Evolutionary conservation across 2,329 filamentous ascomycete genomes (phyloP).

Genomic region (Aspergillus proliferans): DNA sequence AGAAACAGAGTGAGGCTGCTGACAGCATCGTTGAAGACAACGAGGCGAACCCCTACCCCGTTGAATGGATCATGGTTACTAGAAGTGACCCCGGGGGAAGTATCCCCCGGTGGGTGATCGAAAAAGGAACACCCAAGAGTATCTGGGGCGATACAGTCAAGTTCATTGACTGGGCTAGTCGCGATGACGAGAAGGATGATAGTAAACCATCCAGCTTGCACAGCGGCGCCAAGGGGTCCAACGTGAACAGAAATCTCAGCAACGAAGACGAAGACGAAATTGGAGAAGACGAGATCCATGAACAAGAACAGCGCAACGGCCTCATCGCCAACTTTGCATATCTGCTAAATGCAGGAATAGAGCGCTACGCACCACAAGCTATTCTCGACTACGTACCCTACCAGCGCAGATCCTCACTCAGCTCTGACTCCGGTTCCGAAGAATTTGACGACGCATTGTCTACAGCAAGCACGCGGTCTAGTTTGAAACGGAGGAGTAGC

Average conservation of each 20-base stretch:
- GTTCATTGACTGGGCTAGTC: slow-evolving; percentile 71
- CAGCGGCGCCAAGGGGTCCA: too few relatives aligned
- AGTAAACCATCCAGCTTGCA: too few relatives aligned
- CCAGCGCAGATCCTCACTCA: slow-evolving; percentile 11
- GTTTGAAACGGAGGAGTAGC: background rate
- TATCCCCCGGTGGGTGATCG: slow-evolving; percentile 86
- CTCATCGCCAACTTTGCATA: slow-evolving; percentile 32
- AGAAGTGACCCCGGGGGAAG: slow-evolving; percentile 82
- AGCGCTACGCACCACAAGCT: slow-evolving; percentile 47
- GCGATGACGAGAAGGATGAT: slow-evolving; percentile 35
- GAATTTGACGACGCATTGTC: background rate
- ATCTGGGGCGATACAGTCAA: slow-evolving; percentile 74
- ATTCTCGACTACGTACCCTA: slow-evolving; percentile 44
- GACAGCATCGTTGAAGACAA: slow-evolving; percentile 33
- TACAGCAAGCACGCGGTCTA: slow-evolving; percentile 6
- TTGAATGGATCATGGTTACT: slow-evolving; percentile 93
- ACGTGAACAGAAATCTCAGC: too few relatives aligned
- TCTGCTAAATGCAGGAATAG: slow-evolving; percentile 39
- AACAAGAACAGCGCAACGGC: slow-evolving; percentile 20
- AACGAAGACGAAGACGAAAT: slow-evolving; percentile 17
- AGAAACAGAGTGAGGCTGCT: slow-evolving; percentile 25
- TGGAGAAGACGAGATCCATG: background rate
- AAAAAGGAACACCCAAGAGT: slow-evolving; percentile 74
- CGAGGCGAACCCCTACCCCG: slow-evolving; percentile 57
- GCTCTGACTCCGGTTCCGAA: background rate